Evolutionary conservation across 768 basidiomycete species (phyloP), one percentile per base, ranked within the genome.

Genomic region (Russula virescens): DNA sequence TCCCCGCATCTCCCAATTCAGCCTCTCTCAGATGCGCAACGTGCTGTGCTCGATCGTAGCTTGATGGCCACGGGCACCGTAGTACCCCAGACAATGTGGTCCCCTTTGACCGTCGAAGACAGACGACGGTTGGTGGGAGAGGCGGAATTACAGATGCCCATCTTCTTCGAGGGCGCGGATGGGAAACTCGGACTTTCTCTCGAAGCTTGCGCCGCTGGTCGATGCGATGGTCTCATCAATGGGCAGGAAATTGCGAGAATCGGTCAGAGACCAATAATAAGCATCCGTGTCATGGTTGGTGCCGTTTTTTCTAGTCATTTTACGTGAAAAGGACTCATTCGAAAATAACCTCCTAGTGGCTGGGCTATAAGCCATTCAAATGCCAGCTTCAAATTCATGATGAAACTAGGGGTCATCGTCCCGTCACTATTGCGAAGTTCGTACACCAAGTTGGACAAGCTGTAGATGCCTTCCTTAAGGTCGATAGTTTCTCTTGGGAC

Each of bases 31-130:
- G 8, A 43, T 3, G 7, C 31, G 5, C 14, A n/a, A 48, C 26
- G 62, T 8, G 31, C 31, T n/a, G 23, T 49, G 5, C 50, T 63
- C 16, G 62, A 63, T 28, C 57, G 62, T 19, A 26, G 25, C 26
- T 4, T 59, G 14, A 26, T 47, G 16, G 16, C 50, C 10, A 28
- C 21, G n/a, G 62, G 62, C 51, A 58, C 60, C 8, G 63, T 62
- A 21, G 63, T 64, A 18, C 63, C 63, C 19, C 63, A 64, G 16
- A 62, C 14, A 8, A 61, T 64, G 49, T 50, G 60, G 52, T 14
- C 19, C 1, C 60, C 63, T 28, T 31, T 23, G 5, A 26, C 52
- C 13, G n/a, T 40, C 1, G 48, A 42, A 9, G 54, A 62, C 25
- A 35, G 35, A 46, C 45, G 21, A 28, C 60, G 34, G 38, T 21